Percentiles rank a stretch among this genome's conserved stretches.
Evolutionary conservation across 1,284 basidiomycete genomes (phyloP).

Genomic region (Hymenochaete sp.): DNA sequence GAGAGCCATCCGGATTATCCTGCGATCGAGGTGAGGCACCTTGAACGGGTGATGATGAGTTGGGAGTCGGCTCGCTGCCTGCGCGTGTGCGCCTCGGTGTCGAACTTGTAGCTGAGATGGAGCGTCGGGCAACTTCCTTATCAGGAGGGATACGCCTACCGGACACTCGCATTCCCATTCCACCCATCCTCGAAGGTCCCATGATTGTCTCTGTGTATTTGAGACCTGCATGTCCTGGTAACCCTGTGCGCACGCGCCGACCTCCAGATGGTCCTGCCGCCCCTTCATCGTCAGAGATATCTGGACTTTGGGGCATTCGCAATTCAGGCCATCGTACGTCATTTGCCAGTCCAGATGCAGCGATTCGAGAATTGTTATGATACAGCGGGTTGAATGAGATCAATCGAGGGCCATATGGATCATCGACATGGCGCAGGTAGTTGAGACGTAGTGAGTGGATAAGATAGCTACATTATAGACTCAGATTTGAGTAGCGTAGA

Average conservation of each 20-base stretch:
- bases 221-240: conserved; percentile 48
- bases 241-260: conserved; percentile 35
- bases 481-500: conserved; percentile 1
- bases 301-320: conserved; percentile 54
- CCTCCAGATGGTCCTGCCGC: conserved; percentile 27
- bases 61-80: conserved; percentile 33
- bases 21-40: conserved; percentile 26
- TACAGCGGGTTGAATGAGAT: conserved; percentile 71
- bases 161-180: conserved; percentile 59
- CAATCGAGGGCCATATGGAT: conserved; percentile 72
- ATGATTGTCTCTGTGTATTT: conserved; percentile 85
- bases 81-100: conserved; percentile 26
- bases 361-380: conserved; percentile 71
- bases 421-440: conserved; percentile 82
- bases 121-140: conserved; percentile 33
- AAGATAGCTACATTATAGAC: conserved; percentile 51
- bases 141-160: conserved; percentile 45
- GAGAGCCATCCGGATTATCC: conserved; percentile 11
- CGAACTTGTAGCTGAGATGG: conserved; percentile 26
- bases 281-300: conserved; percentile 57
- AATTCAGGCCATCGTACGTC: conserved; percentile 79
- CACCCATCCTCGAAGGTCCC: conserved; percentile 49
- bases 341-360: conserved; percentile 71
- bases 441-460: conserved; percentile 79
- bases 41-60: conserved; percentile 7